Percentiles rank a stretch among this genome's conserved stretches.
Evolutionary conservation across 495 filamentous ascomycete species (phyloP).

Genomic region (Penicillium daleae): DNA sequence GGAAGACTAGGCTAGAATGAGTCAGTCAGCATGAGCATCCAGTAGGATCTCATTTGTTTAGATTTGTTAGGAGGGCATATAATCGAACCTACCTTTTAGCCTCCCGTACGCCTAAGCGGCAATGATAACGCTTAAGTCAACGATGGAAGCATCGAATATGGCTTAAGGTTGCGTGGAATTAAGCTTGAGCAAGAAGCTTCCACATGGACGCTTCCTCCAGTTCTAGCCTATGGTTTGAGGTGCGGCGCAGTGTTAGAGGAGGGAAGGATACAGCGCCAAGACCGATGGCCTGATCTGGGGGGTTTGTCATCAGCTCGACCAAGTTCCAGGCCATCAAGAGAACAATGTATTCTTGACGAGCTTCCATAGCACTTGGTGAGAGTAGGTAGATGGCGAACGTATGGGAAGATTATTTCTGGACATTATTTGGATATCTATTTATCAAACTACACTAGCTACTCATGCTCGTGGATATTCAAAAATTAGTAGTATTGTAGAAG

Average conservation of each 20-base stretch:
- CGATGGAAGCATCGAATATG: not conserved
- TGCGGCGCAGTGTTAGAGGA: not conserved
- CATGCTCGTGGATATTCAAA: no score
- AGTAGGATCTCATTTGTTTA: not conserved
- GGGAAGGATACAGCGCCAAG: not conserved
- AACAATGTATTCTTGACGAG: not conserved
- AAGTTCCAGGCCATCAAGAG: not conserved
- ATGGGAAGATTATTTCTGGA: no score
- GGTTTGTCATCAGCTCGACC: constrained; percentile 9
- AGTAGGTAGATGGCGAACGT: no score
- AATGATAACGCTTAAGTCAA: not conserved
- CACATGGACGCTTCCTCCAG: not conserved
- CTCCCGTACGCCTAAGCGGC: not conserved
- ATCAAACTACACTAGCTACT: no score
- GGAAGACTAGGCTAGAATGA: not conserved
- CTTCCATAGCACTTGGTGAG: not conserved
- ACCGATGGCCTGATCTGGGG: not conserved
- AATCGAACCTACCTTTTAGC: not conserved
- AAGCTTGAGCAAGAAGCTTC: not conserved
- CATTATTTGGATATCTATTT: no score
- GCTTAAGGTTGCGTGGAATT: not conserved
- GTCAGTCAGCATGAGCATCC: no score
- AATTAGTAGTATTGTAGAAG: not conserved
- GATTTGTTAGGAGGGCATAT: no score
- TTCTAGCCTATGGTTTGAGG: not conserved